Base-by-base conservation (phyloP, 495 filamentous ascomycete genomes). In the Penicillium ochrochloron region DNA sequence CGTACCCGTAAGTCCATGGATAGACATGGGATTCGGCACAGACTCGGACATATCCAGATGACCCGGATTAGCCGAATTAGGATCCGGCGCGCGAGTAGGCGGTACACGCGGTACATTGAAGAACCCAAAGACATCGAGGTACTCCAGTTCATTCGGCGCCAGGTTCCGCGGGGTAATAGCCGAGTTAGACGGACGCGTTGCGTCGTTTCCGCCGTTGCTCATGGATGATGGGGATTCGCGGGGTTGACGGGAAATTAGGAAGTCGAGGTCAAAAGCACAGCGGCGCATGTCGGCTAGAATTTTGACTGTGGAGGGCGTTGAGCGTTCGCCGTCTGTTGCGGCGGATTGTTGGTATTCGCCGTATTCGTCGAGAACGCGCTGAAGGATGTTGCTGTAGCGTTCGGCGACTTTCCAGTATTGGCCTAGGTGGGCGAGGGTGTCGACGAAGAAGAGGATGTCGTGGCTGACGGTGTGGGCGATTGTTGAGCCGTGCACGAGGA, bases 51-150 rank as follows among this genome's bases (percentile, higher is more conserved):
- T 77, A 25, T 76, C 73, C 10, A 80, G 57, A 46, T 69, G 63
- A 29, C 59, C 29, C 0, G 62, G 35, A 19, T 55, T 21, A 15
- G 61, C 12, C 14, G 56, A 51, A 5, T 42, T 31, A 4, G 74
- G 63, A 35, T 76, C 77, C n/a, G 74, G 66, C 3, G 73, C 72
- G 5, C 76, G 67, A 1, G 74, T 53, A 10, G 71, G 64, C 14
- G 90, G 89, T 9, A 95, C 78, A 19, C 92, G 81, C 5, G 93
- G 93, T 50, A 95, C 85, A 75, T 96, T 96, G 81, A 96, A 97
- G 77, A 94, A 96, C 64, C 93, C 91, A 73, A 97, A 97, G 2
- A 96, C 91, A 70, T 97, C 92, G n/a, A 96, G 78, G 68, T 94
- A 96, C 67, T 96, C 93, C 12, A 95, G 79, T 62, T 96, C 91